Evolutionary conservation across 2,329 filamentous ascomycete species (phyloP), one percentile per base, ranked within the genome.

Genomic region (Talaromyces sp.): DNA sequence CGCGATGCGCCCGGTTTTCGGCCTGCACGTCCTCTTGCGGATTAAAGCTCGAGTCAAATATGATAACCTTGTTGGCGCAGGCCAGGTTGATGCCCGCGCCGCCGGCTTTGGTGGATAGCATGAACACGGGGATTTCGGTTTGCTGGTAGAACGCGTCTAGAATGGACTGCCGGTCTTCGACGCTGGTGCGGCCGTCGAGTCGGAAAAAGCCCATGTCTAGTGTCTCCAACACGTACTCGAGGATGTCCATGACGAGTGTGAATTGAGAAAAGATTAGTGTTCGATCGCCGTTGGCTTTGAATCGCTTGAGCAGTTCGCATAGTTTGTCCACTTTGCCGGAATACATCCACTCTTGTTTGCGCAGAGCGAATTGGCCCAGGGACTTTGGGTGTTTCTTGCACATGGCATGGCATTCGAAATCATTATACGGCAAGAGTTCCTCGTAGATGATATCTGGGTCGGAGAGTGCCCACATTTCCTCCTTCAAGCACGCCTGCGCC

Each of bases 21-120:
- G 94, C 94, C 74, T 99, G 94, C n/a, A 96, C 87, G 71, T 99
- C 94, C 67, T 97, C 93, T 72, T 99, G 94, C 0, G 94, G 94
- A 68, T 99, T 99, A 78, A 97, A 96, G n/a, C 88, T 91, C 64
- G 90, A 89, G 75, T 99, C 94, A 72, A 97, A 97, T 69, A 99
- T 94, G 75, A 99, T 86, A 67, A 99, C 93, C 76, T 97, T 97
- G 79, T 97, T 97, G 4, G 94, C 94, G 38, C 89, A 90, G 8
- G 93, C 94, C 58, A 99, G 78, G 74, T 99, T 99, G 78, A 99
- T 95, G 46, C 94, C 94, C 0, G 93, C 94, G n/a, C 94, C 94
- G 57, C 94, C 94, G 0, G 93, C 92, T 62, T 92, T 93, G 0
- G 94, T 99, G 0, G 90, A 94, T 6, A 99, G 84, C 65, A 99